Evolutionary conservation across 208 protist genomes (phyloP), one percentile per base, ranked within the genome.

Genomic region (Naegleria fowleri): DNA sequence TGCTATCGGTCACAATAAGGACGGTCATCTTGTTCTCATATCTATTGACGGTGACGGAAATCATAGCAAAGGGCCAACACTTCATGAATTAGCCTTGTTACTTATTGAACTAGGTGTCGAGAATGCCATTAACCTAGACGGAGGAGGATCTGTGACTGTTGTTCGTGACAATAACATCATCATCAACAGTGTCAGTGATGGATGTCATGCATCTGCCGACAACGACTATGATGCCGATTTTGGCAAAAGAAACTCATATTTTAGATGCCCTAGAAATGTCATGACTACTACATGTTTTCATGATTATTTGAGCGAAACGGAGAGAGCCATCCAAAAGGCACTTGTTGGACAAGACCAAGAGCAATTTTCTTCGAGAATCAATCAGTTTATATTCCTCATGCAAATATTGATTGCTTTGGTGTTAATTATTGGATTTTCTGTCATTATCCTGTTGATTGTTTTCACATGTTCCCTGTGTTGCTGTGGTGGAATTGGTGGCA

Each of bases 81-180:
- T 92, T 7, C 52, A 90, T 59, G 91, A 91, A 29, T n/a, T 92
- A 25, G 87, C 91, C 83, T n/a, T 38, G 33, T n/a, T 92, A 0
- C 25, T 91, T 33, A 84, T 92, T 52, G 29, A 38, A 19, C 16
- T 83, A 36, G 91, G 91, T 5, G 41, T 91, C 7, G 40, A 52
- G 5, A 92, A 92, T 85, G 91, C 91, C 16, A 92, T 92, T 43
- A 92, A 92, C 52, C 75, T 92, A 11, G 91, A 92, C 52, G 91
- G 91, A n/a, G 91, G 91, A 36, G 91, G 91, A 39, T 88, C 55
- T 48, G 48, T n/a, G 5, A 91, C 91, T 29, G 55, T 91, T 9
- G 91, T 92, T 83, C 75, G 22, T 40, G 75, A 83, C 29, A 83
- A 39, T 83, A 13, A 83, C 39, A 36, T 39, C 9, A 36, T 39